A percentile compares a stretch with the other conserved stretches of the same genome.
Evolutionary conservation across 2,329 filamentous ascomycete genomes (phyloP).

Genomic region (Nemania bipapillata): DNA sequence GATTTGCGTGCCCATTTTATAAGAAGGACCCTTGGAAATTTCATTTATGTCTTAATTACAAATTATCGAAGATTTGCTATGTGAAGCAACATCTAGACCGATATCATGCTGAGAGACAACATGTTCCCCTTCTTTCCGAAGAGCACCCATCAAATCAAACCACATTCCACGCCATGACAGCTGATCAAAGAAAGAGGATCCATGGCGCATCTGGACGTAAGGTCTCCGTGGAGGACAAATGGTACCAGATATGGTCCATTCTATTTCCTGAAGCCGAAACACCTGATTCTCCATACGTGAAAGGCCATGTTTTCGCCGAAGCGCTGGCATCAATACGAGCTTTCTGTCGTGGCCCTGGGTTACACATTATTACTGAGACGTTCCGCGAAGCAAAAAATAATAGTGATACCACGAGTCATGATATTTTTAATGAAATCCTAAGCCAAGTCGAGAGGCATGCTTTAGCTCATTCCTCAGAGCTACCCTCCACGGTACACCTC

Average conservation of each 20-base stretch:
- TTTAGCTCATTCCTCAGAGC: neutral
- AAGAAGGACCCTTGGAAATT: conserved; percentile 13
- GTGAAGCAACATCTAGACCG: conserved; percentile 20
- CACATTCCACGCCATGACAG: neutral
- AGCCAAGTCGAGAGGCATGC: neutral
- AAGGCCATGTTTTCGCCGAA: conserved; percentile 5
- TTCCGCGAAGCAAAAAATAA: no score
- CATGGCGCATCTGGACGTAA: conserved; percentile 7
- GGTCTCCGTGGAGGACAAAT: conserved; percentile 1
- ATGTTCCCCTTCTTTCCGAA: neutral
- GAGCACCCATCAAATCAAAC: neutral
- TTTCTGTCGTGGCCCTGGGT: neutral
- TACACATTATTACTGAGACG: conserved; percentile 4
- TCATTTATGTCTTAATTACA: conserved; percentile 8
- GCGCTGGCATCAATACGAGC: neutral
- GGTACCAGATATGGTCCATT: conserved; percentile 16
- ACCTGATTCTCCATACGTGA: conserved; percentile 4
- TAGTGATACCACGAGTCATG: no score
- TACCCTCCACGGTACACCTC: no score
- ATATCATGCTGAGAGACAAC: neutral
- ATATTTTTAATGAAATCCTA: no score
- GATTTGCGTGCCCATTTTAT: conserved; percentile 16
- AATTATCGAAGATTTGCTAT: conserved; percentile 10
- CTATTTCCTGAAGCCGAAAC: conserved; percentile 4
- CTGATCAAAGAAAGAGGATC: conserved; percentile 9